Base-by-base conservation (phyloP, 1,284 basidiomycete genomes). In the Puccinia triticina region DNA sequence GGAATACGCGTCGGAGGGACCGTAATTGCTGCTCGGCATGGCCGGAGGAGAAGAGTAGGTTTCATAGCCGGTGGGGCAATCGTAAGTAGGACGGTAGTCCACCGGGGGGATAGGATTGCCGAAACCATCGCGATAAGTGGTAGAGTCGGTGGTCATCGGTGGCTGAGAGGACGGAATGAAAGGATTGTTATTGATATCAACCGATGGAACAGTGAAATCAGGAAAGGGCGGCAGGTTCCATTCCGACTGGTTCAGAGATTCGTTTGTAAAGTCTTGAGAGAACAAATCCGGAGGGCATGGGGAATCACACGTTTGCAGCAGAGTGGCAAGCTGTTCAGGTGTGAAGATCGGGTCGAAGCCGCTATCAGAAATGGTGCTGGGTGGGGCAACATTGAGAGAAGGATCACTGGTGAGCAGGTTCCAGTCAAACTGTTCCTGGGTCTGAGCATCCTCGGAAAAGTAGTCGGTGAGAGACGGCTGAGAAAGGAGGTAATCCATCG, bases 61-160 rank as follows among this genome's bases (percentile, higher is more conserved):
- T 46, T 53, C 71, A 73, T 29, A 73, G 11, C 71, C 48, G 48
- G 32, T 43, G 48, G 71, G 23, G 23, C 26, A 48, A 53, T 69
- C 71, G 71, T 73, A 48, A 53, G 3, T 4, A 26, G 71, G 46
- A n/a, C 48, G 46, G 34, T 32, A 53, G 26, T 48, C 46, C 7
- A 73, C 29, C 21, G 71, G 71, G 10, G 3, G 46, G 29, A 73
- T 73, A 26, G 71, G 71, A 53, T 73, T 48, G 2, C 71, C 71
- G 71, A 73, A 73, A 7, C 71, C 71, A 29, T 73, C 48, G 18
- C 71, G 71, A 21, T 73, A 73, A 73, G 48, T 53, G 26, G 71
- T 73, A 5, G 71, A 53, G 32, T 48, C 48, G 18, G 29, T 48
- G 23, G 29, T 29, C 26, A 73, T 50, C 48, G 71, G 71, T 3